A percentile compares a stretch with the other conserved stretches of the same genome.
These are phyloP conservation scores for Scutellaria galericulata DNA, from an alignment of 257 asterid species.

Conservation along the genomic window DNA sequence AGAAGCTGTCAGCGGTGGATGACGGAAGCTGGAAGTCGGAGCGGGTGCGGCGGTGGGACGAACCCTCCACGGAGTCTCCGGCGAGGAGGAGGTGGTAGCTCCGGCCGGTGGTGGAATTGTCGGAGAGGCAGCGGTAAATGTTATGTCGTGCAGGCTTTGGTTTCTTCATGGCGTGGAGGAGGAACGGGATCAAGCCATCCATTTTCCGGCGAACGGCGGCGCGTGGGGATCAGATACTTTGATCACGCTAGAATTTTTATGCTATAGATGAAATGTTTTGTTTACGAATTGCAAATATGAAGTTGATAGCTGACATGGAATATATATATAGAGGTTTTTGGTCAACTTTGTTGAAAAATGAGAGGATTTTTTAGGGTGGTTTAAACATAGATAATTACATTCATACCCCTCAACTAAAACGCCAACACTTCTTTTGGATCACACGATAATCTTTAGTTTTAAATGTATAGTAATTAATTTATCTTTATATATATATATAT, in stretches of 20 bases:
- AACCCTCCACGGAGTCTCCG: slow-evolving; percentile 51
- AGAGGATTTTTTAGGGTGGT: background rate
- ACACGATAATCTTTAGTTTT: too few species aligned
- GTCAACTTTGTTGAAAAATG: slow-evolving; percentile 28
- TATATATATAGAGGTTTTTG: slow-evolving; percentile 35
- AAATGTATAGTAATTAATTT: too few species aligned
- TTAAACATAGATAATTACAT: slow-evolving; percentile 6
- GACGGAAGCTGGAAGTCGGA: slow-evolving; percentile 54
- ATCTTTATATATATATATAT: too few species aligned
- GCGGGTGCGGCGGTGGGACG: slow-evolving; percentile 62
- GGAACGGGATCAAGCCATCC: slow-evolving; percentile 79
- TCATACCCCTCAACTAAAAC: slow-evolving; percentile 15
- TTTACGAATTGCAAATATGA: background rate
- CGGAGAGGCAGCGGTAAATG: slow-evolving; percentile 60
- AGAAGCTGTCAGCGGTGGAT: slow-evolving; percentile 18
- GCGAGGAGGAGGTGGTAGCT: slow-evolving; percentile 65
- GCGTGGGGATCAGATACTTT: background rate
- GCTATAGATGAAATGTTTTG: background rate
- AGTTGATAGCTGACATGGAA: background rate
- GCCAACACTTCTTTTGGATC: background rate
- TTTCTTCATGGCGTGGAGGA: slow-evolving; percentile 62
- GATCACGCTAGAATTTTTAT: background rate
- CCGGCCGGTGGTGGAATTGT: slow-evolving; percentile 55
- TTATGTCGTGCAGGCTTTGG: slow-evolving; percentile 41
- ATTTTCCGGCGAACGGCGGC: slow-evolving; percentile 39